Evolutionary conservation across 1,139 yeast genomes (phyloP).

Genomic region (Protomyces pachydermus): DNA sequence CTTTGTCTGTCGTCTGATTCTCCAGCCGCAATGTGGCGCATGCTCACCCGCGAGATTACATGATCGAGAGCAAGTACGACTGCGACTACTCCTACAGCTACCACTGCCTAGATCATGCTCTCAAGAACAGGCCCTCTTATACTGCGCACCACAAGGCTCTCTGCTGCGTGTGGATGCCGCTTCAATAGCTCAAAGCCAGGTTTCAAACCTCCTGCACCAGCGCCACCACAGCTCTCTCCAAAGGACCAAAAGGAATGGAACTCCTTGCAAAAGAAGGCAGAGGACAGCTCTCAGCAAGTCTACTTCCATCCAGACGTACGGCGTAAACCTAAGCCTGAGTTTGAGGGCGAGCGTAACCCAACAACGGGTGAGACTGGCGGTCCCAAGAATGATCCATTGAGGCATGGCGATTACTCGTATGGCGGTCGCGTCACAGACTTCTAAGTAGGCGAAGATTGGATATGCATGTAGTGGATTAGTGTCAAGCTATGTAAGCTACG

Average conservation of each 20-base stretch:
- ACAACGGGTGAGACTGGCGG: conserved; percentile 82
- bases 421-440: conserved; percentile 96
- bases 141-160: not conserved
- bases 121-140: not conserved
- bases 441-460: conserved; percentile 37
- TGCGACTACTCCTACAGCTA: not conserved
- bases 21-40: too few relatives aligned
- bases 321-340: conserved; percentile 75
- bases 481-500: not conserved
- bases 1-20: too few relatives aligned
- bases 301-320: conserved; percentile 63
- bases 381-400: conserved; percentile 96
- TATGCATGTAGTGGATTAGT: not conserved
- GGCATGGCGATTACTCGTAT: conserved; percentile 90
- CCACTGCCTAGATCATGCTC: not conserved
- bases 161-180: not conserved
- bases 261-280: conserved; percentile 71
- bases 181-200: not conserved
- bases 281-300: conserved; percentile 46
- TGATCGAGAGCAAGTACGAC: too few relatives aligned
- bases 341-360: conserved; percentile 92
- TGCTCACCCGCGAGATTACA: too few relatives aligned
- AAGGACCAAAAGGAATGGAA: conserved; percentile 94
- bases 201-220: conserved; percentile 45
- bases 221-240: conserved; percentile 79